Base-by-base conservation (phyloP, 1,284 basidiomycete species). In the Tetrapyrgos nigripes region DNA sequence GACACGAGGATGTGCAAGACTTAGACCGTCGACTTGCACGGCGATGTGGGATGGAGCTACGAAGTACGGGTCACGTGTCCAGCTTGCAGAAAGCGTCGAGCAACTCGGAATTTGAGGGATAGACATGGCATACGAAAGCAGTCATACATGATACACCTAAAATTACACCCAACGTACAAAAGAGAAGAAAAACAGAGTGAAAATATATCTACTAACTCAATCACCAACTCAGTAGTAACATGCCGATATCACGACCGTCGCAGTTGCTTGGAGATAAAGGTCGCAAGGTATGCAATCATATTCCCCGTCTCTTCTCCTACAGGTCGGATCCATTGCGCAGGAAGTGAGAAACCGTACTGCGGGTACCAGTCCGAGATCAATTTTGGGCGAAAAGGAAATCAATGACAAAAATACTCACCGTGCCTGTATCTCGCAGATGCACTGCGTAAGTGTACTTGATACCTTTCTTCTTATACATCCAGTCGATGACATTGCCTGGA, bases 361-460 rank as follows among this genome's bases (percentile, higher is more conserved):
- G 37, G n/a, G 23, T 53, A 13, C 31, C 11, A 49, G 35, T 44
- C 19, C 53, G 28, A 51, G 54, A 53, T 43, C 44, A 48, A 28
- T 10, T 57, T 28, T 47, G 33, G 47, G 58, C n/a, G 23, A 49
- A 45, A 60, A 24, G 19, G 37, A 58, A 29, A 48, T 51, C n/a
- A 31, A 23, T 19, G 45, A 31, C 23, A 61, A 33, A n/a, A 21
- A 27, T 2, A 79, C 88, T 65, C 66, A 92, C 90, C 2, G 90
- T 91, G 11, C 92, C 93, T 0, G 91, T 93, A 75, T 95, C 93
- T 49, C 93, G 76, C 57, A 96, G 72, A 70, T 94, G 91, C 8
- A 86, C 83, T 2, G 87, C 87, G 71, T 91, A 96, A 1, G 87
- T 83, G 78, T 89, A 94, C 64, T 92, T 88, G 64, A 93, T 82